These are phyloP conservation scores for Verticillium isaacii DNA, from an alignment of 2,329 filamentous ascomycete genomes.

Conservation along the genomic window DNA sequence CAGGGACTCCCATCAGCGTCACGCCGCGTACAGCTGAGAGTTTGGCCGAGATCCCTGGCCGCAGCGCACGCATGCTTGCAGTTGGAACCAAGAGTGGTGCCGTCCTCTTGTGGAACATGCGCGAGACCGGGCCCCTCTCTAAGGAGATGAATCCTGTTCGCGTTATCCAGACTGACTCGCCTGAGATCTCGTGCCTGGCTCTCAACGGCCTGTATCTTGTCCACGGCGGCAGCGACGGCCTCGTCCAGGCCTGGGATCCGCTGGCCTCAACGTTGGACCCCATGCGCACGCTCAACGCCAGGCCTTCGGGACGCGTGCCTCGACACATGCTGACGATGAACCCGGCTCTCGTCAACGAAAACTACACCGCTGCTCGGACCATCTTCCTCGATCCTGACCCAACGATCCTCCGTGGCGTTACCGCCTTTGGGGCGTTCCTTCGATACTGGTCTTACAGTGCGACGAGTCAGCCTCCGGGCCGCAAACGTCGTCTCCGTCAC, in stretches of 20 bases:
- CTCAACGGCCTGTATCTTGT: constrained; percentile 83
- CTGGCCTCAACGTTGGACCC: constrained; percentile 74
- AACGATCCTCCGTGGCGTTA: constrained; percentile 76
- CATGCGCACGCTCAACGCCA: constrained; percentile 80
- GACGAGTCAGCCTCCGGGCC: constrained; percentile 67
- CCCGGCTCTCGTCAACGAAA: constrained; percentile 60
- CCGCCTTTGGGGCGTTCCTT: constrained; percentile 80
- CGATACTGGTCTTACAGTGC: constrained; percentile 95
- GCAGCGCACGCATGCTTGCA: constrained; percentile 74
- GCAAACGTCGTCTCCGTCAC: constrained; percentile 73
- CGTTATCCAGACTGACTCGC: constrained; percentile 84
- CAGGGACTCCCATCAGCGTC: constrained; percentile 34
- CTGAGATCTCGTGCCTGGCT: constrained; percentile 77
- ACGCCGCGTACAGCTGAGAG: constrained; percentile 34
- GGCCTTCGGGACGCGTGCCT: constrained; percentile 76
- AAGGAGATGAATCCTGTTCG: constrained; percentile 66
- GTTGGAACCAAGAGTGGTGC: constrained; percentile 73
- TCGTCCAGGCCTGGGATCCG: constrained; percentile 97
- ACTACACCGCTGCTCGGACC: constrained; percentile 76
- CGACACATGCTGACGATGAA: constrained; percentile 58
- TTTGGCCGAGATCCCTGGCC: constrained; percentile 68
- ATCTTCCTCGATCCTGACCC: constrained; percentile 85
- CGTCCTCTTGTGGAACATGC: constrained; percentile 82
- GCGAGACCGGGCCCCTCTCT: constrained; percentile 53
- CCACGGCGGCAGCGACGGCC: constrained; percentile 88